These are phyloP conservation scores for Vicia faba DNA, from an alignment of 306 rosid genomes.

Conservation along the genomic window DNA sequence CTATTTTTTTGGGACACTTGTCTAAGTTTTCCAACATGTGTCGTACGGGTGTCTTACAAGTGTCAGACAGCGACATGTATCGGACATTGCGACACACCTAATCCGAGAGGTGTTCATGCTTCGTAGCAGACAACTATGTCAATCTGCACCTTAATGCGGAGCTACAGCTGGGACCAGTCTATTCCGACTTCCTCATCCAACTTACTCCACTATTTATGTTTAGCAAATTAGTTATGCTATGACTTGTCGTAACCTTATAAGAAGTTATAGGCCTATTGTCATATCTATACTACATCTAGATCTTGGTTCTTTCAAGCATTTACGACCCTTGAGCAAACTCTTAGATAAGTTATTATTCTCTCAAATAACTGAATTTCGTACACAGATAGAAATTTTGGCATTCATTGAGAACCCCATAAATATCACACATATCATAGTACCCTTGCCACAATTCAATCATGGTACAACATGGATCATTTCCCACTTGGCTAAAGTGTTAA, in stretches of 20 bases:
- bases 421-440: no score
- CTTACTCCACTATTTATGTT: neutral
- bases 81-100: no score
- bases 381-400: no score
- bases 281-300: conserved; percentile 16
- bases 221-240: conserved; percentile 18
- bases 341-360: no score
- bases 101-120: neutral
- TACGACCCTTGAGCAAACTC: no score
- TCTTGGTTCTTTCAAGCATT: no score
- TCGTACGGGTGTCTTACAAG: no score
- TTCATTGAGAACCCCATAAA: no score
- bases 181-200: neutral
- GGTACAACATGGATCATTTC: conserved; percentile 20
- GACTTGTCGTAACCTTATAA: neutral
- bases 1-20: no score
- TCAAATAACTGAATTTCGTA: no score
- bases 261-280: conserved; percentile 11
- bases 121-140: neutral
- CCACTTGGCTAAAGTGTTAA: neutral
- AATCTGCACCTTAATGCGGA: neutral
- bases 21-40: no score
- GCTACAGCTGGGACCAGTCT: neutral
- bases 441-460: conserved; percentile 9
- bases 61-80: no score